Base-by-base conservation (phyloP, 2,329 filamentous ascomycete genomes). In the Colletotrichum costaricense region DNA sequence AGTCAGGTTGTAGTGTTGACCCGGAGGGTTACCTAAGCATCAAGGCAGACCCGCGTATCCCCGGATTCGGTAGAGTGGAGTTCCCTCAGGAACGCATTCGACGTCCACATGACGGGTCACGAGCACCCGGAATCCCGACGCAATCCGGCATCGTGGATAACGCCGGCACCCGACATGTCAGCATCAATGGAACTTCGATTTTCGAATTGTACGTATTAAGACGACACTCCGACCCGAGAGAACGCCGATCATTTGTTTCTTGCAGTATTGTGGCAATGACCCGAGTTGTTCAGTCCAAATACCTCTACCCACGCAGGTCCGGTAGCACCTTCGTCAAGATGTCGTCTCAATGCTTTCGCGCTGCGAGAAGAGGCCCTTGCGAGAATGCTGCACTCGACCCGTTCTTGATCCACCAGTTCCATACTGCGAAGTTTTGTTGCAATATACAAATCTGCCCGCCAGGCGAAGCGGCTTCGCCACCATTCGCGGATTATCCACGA, bases 21-120 rank as follows among this genome's bases (percentile, higher is more conserved):
- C 6, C 14, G 12, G 6, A n/a, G 19, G 19, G 8, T 49, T 49
- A 49, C 42, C 42, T 49, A 49, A 49, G 42, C 42, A 49, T 0
- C 19, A 11, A 46, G 19, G 42, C 8, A 9, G 42, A 11, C 42
- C 19, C 19, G 42, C 42, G 19, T 42, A 22, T 49, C n/a, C 19
- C 11, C 28, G 46, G n/a, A 42, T 26, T 60, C 46, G 54, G 58
- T 11, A 11, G 24, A 7, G n/a, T n/a, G 22, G 22, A 24, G 19
- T 33, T 38, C 59, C 28, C 22, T 52, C 66, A 56, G 42, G 70
- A 52, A 59, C 52, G 12, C 24, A 9, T n/a, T 4, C 19, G 59
- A 49, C 16, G 26, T 63, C 8, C 65, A 63, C 22, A 22, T 9
- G 5, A 30, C 65, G 22, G 49, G 60, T 62, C 59, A 65, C 58